Base-by-base conservation (phyloP, 768 basidiomycete species). In the Mycena rebaudengoi region DNA sequence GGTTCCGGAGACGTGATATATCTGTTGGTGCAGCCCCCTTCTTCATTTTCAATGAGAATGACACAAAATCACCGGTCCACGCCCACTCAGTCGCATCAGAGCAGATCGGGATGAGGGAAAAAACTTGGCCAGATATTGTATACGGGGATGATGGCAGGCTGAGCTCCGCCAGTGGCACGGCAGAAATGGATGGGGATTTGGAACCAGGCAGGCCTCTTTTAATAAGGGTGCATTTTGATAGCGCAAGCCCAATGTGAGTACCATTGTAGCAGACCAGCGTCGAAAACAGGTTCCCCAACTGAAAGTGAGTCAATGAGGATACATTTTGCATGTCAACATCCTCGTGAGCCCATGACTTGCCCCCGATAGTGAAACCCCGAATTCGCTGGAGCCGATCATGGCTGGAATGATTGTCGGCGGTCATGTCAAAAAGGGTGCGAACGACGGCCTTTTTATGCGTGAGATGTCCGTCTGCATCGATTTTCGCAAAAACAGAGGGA, bases 311-410 rank as follows among this genome's bases (percentile, higher is more conserved):
- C 2, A 45, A 48, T 12, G 56, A 20, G 14, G 56, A 48, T 11
- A 56, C 29, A 1, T 18, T 28, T 45, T 45, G 23, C 7, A 45
- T 56, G 58, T 23, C 29, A 7, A 14, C 48, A 14, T 52, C 50
- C 29, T 46, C 46, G 56, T 50, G 49, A 14, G 60, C 53, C 71
- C 68, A 70, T 18, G 26, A 39, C 37, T 71, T 55, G 1, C 68
- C 68, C 35, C 68, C 65, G 44, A 58, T 62, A 5, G 70, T 67
- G 32, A 67, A 70, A 33, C 53, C 37, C 2, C 64, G 65, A 16
- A 73, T 64, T 7, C 64, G 69, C 30, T 69, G 60, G 12, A 73
- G 59, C n/a, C 69, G 67, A 29, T 73, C 70, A 52, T 67, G 67
- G 29, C 63, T 71, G 51, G 52, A 63, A 16, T 64, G 39, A 25